Percentiles rank a stretch among this genome's conserved stretches.
Evolutionary conservation across 179 eudicot genomes (phyloP).

Genomic region (Silene vulgaris): DNA sequence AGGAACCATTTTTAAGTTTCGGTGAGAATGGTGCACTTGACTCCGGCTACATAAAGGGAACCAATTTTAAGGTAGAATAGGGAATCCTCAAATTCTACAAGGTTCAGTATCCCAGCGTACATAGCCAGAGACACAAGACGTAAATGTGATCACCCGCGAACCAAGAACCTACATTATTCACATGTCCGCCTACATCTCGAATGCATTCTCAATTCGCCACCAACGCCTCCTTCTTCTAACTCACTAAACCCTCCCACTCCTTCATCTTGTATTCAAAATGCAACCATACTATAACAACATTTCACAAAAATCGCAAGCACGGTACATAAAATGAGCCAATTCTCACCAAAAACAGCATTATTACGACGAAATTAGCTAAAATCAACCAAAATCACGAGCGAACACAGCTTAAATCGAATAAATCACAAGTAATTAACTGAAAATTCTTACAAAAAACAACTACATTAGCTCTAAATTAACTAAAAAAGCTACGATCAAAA

Average conservation of each 20-base stretch:
- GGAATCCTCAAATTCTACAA: no score
- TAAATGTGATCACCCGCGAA: background rate
- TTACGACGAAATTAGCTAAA: background rate
- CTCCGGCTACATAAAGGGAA: no score
- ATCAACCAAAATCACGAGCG: background rate
- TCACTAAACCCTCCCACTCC: background rate
- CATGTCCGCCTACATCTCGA: background rate
- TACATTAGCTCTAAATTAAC: background rate
- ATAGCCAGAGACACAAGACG: no score
- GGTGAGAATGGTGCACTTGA: no score
- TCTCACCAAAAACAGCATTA: background rate
- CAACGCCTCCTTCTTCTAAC: background rate
- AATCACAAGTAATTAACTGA: background rate
- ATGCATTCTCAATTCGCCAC: background rate
- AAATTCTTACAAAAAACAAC: background rate
- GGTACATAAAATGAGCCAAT: no score
- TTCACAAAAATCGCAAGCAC: no score
- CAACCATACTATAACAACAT: slow-evolving; percentile 5
- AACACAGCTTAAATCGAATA: background rate
- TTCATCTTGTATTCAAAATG: background rate
- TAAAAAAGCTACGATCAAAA: background rate
- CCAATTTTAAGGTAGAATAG: no score
- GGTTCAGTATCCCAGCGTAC: no score
- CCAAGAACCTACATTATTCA: background rate
- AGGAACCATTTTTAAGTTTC: no score